These are phyloP conservation scores for Sparassis latifolia DNA, from an alignment of 1,284 basidiomycete genomes.

Conservation along the genomic window DNA sequence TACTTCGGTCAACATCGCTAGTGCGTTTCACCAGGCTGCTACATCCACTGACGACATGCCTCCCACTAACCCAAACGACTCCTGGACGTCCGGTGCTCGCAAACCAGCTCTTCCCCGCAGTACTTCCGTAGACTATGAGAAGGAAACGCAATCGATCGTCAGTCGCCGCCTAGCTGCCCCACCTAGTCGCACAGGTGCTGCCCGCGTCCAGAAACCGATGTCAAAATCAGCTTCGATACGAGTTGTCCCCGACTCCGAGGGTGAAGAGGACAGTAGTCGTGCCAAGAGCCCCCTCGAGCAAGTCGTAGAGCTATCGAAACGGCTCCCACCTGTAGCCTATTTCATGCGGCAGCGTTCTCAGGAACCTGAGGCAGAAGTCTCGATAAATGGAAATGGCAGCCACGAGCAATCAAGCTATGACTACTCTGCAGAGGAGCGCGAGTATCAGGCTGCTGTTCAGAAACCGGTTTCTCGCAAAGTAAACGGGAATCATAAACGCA, in stretches of 20 bases:
- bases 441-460: conserved; percentile 33
- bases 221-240: conserved; percentile 44
- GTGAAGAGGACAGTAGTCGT: conserved; percentile 41
- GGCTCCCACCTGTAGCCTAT: conserved; percentile 46
- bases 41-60: conserved; percentile 32
- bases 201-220: conserved; percentile 27
- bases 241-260: conserved; percentile 60
- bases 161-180: conserved; percentile 52
- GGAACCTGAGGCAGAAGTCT: conserved; percentile 38
- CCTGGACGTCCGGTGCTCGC: conserved; percentile 59
- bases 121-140: conserved; percentile 74
- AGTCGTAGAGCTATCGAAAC: conserved; percentile 46
- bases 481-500: conserved; percentile 38
- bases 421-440: conserved; percentile 68
- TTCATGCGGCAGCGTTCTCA: conserved; percentile 54
- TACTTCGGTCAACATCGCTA: conserved; percentile 80
- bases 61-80: conserved; percentile 43
- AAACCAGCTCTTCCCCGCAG: conserved; percentile 51
- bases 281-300: conserved; percentile 61
- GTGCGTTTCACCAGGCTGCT: conserved; percentile 69
- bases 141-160: conserved; percentile 47
- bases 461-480: conserved; percentile 20
- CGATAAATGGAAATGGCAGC: conserved; percentile 25
- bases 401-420: conserved; percentile 60
- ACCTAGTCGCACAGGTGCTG: conserved; percentile 33